Conservation (phyloP, 1,139 yeast species). For the Protomyces macrosporus region DNA sequence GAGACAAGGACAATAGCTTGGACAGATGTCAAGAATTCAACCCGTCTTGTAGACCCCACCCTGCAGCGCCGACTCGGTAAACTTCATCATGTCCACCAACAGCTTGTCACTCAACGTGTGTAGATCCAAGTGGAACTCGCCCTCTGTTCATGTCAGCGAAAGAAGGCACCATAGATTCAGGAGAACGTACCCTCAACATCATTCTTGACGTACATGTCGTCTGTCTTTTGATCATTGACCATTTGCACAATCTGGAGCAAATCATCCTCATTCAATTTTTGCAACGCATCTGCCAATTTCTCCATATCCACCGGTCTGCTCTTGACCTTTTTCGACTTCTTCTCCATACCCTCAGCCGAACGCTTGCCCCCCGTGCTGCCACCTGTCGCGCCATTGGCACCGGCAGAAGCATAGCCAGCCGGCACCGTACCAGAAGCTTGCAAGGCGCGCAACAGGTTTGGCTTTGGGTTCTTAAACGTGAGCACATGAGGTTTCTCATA, state of each 20-base stretch:
- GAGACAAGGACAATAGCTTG: not conserved
- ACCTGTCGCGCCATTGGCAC: conserved; percentile 74
- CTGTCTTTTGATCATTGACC: conserved; percentile 93
- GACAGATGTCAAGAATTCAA: too few species aligned
- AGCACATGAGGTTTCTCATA: conserved; percentile 64
- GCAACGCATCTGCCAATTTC: conserved; percentile 80
- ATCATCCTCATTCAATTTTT: conserved; percentile 86
- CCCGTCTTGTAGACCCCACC: not conserved
- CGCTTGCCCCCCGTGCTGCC: conserved; percentile 57
- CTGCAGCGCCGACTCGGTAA: conserved; percentile 35
- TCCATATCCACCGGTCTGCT: conserved; percentile 62
- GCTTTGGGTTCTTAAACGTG: conserved; percentile 26
- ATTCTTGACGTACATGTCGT: conserved; percentile 92
- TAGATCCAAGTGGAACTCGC: conserved; percentile 94
- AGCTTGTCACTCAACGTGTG: conserved; percentile 89
- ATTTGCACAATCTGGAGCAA: conserved; percentile 90
- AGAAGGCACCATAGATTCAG: not conserved
- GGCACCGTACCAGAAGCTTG: conserved; percentile 18
- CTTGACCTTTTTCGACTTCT: conserved; percentile 51
- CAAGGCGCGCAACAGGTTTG: conserved; percentile 16
- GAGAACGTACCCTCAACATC: conserved; percentile 57
- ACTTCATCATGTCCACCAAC: conserved; percentile 91
- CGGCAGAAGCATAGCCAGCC: conserved; percentile 54
- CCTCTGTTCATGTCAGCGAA: conserved; percentile 46
- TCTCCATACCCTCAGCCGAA: conserved; percentile 40